Evolutionary conservation across 1,284 basidiomycete species (phyloP), one percentile per base, ranked within the genome.

Genomic region (Microbotryum silenes-acaulis): DNA sequence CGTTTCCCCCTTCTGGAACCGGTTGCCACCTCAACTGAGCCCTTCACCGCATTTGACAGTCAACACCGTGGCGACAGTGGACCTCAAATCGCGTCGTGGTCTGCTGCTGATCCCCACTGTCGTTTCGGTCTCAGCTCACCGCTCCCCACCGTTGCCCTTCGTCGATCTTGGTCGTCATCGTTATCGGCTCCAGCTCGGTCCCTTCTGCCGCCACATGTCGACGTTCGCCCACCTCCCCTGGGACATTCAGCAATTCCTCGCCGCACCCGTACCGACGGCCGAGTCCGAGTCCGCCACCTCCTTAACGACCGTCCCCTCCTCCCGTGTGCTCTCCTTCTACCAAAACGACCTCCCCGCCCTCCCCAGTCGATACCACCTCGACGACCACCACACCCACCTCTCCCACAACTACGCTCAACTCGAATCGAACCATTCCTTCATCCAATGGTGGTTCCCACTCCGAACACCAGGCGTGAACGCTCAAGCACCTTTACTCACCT

Each of bases 381-480:
- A 60, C 31, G 53, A 64, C 33, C 20, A 66, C 33, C 67, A 68
- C 47, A 29, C 20, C 8, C 51, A 54, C 23, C 42, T 66, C 53
- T 60, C 44, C 46, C 64, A 59, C 7, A 58, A 64, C 23, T 68
- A 63, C 49, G 25, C 31, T 16, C 59, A 63, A 37, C 45, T 68
- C 8, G 67, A 68, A 51, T n/a, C 10, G 14, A 29, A 55, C 10
- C 67, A 68, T 31, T 54, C 56, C n/a, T 68, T 68, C 44, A 55
- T 68, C 2, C 63, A 63, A 47, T 63, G 59, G 61, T 46, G 63
- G 6, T 63, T 64, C 9, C 60, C 63, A 0, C 64, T 65, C 23
- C 47, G 60, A 12, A 42, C 37, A 4, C 12, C 37, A 14, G 37
- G 37, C 3, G 37, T 42, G 5, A 42, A 42, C 37, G 12, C 37